phyloP scores from a whole-genome alignment of 352 stramenopile genomes.

The Globisporangium solare region DNA sequence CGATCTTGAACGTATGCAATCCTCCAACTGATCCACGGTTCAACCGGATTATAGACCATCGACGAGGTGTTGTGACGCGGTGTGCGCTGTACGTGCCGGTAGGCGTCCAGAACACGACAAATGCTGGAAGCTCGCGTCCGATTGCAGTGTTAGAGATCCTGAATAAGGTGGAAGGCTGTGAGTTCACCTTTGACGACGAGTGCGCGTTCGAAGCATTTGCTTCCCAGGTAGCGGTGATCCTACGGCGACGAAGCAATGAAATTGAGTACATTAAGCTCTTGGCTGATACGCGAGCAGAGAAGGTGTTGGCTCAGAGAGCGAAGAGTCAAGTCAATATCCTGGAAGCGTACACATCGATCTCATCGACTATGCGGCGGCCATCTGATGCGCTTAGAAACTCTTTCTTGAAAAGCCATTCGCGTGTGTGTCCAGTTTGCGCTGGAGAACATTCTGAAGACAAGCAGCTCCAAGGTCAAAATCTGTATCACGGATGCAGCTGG shows the following conservation, averaged over 20 bases:
- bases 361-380: slow-evolving; percentile 36
- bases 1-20: slow-evolving; percentile 72
- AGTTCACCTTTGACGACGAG: slow-evolving; percentile 83
- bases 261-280: slow-evolving; percentile 89
- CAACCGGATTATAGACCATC: slow-evolving; percentile 46
- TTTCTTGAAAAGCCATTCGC: slow-evolving; percentile 44
- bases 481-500: slow-evolving; percentile 9
- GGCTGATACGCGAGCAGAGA: slow-evolving; percentile 68
- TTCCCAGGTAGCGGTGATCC: slow-evolving; percentile 80
- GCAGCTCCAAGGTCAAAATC: neutral
- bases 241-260: slow-evolving; percentile 78
- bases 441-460: slow-evolving; percentile 6
- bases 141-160: slow-evolving; percentile 87
- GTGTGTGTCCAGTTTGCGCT: slow-evolving; percentile 35
- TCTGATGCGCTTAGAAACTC: slow-evolving; percentile 53
- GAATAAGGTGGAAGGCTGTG: slow-evolving; percentile 72
- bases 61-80: slow-evolving; percentile 50
- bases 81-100: slow-evolving; percentile 85
- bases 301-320: slow-evolving; percentile 62
- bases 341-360: slow-evolving; percentile 75
- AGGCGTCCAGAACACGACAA: slow-evolving; percentile 49
- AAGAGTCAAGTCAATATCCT: slow-evolving; percentile 75
- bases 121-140: slow-evolving; percentile 36
- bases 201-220: slow-evolving; percentile 84
- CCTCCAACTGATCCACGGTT: slow-evolving; percentile 55